Base-by-base conservation (phyloP, 2,329 filamentous ascomycete genomes). In the Apiospora malaysiana region DNA sequence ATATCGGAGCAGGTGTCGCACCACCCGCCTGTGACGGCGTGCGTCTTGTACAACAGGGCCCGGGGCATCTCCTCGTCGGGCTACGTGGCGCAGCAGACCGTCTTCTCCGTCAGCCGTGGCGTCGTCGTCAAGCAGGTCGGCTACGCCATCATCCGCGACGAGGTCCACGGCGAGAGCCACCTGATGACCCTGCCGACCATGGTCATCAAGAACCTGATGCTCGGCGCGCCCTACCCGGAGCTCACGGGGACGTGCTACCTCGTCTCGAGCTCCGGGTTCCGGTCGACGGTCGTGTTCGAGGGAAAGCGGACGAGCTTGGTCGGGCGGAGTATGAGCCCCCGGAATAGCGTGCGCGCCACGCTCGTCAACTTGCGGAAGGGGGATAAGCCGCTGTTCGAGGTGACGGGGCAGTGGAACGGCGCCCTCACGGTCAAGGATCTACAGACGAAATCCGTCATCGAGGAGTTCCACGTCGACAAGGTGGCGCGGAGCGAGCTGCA, bases 1-100 rank as follows among this genome's bases (percentile, higher is more conserved):
- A 72, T 78, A 9, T 68, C 72, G 25, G 78, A 79, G 69, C 76
- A 79, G 49, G 77, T 78, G 9, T 78, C 76, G 63, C 78, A 79
- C 42, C 78, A 78, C 66, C 76, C 77, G 46, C 77, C 78, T 7
- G 75, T 76, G 27, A 79, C 78, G 42, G 77, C 77, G 1, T 77
- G 74, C 68, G 71, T 67, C 21, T 18, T 77, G 18, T 78, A 77
- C 69, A 79, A 78, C 69, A 59, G 71, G 59, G 37, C 65, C 5
- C 69, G 75, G 16, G 77, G 76, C 9, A 69, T 71, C 32, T 46
- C 51, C 10, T 68, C 70, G n/a, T 40, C 68, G 27, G 70, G 51
- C 16, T 71, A 66, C 59, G 42, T 59, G 32, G 66, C 66, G 43
- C 49, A 49, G 25, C 27, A 71, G 67, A 71, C 68, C 32, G 21